Evolutionary conservation across 2,329 filamentous ascomycete species (phyloP), one percentile per base, ranked within the genome.

Genomic region (Alternaria ventricosa): DNA sequence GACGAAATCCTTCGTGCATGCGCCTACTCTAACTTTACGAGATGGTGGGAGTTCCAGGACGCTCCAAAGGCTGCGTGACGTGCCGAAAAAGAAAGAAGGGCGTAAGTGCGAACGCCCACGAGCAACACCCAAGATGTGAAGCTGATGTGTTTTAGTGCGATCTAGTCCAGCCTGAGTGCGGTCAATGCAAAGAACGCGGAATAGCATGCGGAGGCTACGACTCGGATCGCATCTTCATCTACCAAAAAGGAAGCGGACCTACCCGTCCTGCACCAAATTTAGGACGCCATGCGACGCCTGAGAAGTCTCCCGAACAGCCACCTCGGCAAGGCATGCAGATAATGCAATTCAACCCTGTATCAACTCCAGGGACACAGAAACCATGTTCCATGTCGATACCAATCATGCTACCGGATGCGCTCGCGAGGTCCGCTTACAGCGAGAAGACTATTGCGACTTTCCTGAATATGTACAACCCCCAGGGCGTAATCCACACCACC

Each of bases 151-250:
- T 11, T 36, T 54, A 89, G 86, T 90, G 89, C 75, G 89, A 89
- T 78, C 88, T 89, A 66, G 84, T 86, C 61, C 84, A 85, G 5
- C 89, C 89, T 2, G 81, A 82, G 41, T 91, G 89, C 75, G 84
- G 83, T 58, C 89, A 89, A 73, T 91, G 89, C 74, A 80, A 83
- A 60, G 82, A 85, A 69, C 86, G 84, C 69, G 86, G 87, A 22
- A 82, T 87, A 47, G 76, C 84, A 61, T 91, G 89, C 70, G 89
- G 88, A 47, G 89, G 89, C 43, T 91, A 91, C 75, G 85, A 89
- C 71, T 82, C 86, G 43, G 85, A 89, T 72, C 85, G 85, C 15
- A 85, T 90, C 60, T 91, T 91, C 77, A 89, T 91, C 12, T 64
- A 69, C 57, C 67, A 75, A 36, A 60, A 65, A 22, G 51, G 49